Conservation (phyloP, 495 filamentous ascomycete species). For the Penicillium canescens region DNA sequence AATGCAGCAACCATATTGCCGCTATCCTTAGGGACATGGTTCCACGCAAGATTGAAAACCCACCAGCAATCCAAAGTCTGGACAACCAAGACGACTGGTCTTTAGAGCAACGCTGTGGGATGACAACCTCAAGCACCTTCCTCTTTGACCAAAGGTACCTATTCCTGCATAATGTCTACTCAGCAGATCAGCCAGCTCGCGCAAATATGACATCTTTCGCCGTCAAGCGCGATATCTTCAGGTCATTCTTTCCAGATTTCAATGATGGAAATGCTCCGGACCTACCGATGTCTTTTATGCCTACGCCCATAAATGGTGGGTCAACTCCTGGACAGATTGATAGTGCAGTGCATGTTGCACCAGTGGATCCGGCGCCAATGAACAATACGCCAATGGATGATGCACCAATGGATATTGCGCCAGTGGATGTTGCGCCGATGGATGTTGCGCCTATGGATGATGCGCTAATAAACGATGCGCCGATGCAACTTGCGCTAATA, state of each 20-base stretch:
- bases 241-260: constrained; percentile 12
- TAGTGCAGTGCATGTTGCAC: too few relatives aligned
- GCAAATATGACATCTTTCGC: constrained; percentile 15
- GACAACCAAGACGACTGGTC: not conserved
- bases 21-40: not conserved
- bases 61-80: not conserved
- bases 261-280: not conserved
- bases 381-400: too few relatives aligned
- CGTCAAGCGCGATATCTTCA: constrained; percentile 20
- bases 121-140: constrained; percentile 11
- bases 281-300: too few relatives aligned
- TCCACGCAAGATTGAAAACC: not conserved
- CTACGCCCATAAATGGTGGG: too few relatives aligned
- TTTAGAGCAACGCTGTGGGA: constrained; percentile 18
- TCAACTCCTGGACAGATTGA: too few relatives aligned
- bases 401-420: too few relatives aligned
- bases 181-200: constrained; percentile 1
- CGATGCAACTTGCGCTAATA: too few relatives aligned
- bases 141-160: constrained; percentile 17
- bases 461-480: too few relatives aligned
- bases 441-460: too few relatives aligned
- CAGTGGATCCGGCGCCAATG: too few relatives aligned
- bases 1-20: constrained; percentile 6
- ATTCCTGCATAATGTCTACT: constrained; percentile 26
- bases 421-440: too few relatives aligned